Base-by-base conservation (phyloP, 164 flowering plant genomes). In the Dillenia turbinata region DNA sequence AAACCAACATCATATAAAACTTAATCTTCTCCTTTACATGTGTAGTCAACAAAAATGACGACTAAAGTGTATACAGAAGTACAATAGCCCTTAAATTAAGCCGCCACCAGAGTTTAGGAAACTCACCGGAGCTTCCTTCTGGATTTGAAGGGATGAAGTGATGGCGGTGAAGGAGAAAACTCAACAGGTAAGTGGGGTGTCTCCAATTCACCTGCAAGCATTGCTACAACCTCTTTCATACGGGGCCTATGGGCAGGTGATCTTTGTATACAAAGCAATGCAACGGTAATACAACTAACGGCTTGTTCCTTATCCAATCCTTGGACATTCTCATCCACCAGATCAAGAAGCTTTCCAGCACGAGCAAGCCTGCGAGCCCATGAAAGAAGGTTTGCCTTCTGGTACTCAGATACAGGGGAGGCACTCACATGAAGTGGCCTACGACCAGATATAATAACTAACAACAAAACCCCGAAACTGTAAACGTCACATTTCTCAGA, bases 401-500 rank as follows among this genome's bases (percentile, higher is more conserved):
- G 93, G 11, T 89, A 91, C 51, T 94, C 96, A 2, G 96, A 81
- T 87, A 91, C 78, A 0, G 97, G 99, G 11, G 99, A 95, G 15
- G 92, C 96, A 6, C 82, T 84, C 11, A 95, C 93, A 67, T 95
- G 94, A n/a, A 95, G 73, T 0, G 97, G 99, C 66, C 97, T 68
- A 8, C 99, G 70, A 13, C 99, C 99, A 1, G 97, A 85, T 13
- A 95, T 72, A 49, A 95, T 44, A 59, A 92, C 99, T 47, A 94
- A 66, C 5, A 94, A 63, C 52, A 94, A 78, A 45, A 94, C 99
- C 0, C 98, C 97, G 65, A 78, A 94, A 69, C 97, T 94, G 57
- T 91, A 94, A 1, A 91, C 93, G 66, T 91, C 99, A 55, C 94
- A 85, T 67, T 82, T 94, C 66, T 91, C 97, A 0, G 94, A 89